Evolutionary conservation across 2,329 filamentous ascomycete genomes (phyloP).

Genomic region (Xylaria sp.): DNA sequence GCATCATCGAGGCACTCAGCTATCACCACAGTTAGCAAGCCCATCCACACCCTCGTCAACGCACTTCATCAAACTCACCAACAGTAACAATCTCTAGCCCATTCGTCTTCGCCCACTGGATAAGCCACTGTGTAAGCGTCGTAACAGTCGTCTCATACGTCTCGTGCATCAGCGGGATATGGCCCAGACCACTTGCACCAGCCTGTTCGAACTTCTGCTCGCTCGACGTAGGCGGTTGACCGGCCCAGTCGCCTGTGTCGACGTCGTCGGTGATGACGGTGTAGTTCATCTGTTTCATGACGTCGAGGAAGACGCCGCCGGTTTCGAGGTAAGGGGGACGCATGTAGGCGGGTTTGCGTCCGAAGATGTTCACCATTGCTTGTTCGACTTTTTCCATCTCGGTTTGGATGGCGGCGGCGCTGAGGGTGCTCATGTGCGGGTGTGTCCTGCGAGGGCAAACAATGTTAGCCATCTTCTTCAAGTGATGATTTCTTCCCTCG

Average conservation of each 20-base stretch:
- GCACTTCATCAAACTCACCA: slow-evolving; percentile 34
- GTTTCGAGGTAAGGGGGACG: slow-evolving; percentile 47
- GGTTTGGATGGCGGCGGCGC: slow-evolving; percentile 35
- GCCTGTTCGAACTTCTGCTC: slow-evolving; percentile 47
- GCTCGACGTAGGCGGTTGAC: slow-evolving; percentile 44
- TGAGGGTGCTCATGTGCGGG: slow-evolving; percentile 39
- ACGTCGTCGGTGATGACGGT: slow-evolving; percentile 57
- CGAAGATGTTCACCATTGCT: slow-evolving; percentile 46
- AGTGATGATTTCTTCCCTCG: too few species aligned
- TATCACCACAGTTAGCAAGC: slow-evolving; percentile 19
- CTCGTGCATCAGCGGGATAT: slow-evolving; percentile 55
- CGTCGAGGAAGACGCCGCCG: slow-evolving; percentile 38
- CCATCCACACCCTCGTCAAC: neutral
- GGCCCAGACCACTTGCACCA: slow-evolving; percentile 41
- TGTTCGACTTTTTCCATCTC: slow-evolving; percentile 49
- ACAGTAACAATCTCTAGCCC: slow-evolving; percentile 46
- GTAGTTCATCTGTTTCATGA: slow-evolving; percentile 46
- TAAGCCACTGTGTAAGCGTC: slow-evolving; percentile 45
- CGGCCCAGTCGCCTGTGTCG: slow-evolving; percentile 58
- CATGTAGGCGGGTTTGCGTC: slow-evolving; percentile 46
- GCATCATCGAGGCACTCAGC: slow-evolving; percentile 42
- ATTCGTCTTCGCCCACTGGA: slow-evolving; percentile 46
- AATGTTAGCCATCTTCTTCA: neutral
- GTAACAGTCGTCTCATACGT: slow-evolving; percentile 45
- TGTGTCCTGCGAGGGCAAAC: slow-evolving; percentile 37